Conservation (phyloP, 139 green algal genomes). For the Chlamydomonas applanata region DNA sequence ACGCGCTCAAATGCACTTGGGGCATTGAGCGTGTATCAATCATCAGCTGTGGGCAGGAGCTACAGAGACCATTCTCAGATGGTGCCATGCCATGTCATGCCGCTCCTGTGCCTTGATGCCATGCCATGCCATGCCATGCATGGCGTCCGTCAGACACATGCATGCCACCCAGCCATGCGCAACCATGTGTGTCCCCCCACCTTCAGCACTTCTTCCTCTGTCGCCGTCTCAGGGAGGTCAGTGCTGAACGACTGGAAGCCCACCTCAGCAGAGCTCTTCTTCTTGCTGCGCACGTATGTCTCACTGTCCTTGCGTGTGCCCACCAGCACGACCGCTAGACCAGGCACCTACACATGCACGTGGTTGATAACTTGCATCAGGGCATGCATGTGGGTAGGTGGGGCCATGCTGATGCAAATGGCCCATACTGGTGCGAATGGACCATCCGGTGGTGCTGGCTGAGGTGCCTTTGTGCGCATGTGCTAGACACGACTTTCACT, state of each 20-base stretch:
- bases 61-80: too few species aligned
- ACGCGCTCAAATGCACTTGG: too few species aligned
- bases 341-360: conserved; percentile 25
- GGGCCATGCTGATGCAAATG: too few species aligned
- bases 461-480: not conserved
- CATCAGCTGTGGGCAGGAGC: too few species aligned
- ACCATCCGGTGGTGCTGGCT: not conserved
- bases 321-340: conserved; percentile 86
- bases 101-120: too few species aligned
- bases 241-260: conserved; percentile 52
- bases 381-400: not conserved
- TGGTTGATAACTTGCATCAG: not conserved
- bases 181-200: conserved; percentile 1
- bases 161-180: not conserved
- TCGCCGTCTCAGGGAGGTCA: conserved; percentile 51
- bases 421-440: too few species aligned
- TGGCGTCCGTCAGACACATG: not conserved
- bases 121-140: too few species aligned
- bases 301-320: conserved; percentile 87
- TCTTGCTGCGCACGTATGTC: conserved; percentile 94
- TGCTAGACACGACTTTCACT: too few species aligned
- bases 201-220: conserved; percentile 55
- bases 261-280: conserved; percentile 78
- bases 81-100: too few species aligned
- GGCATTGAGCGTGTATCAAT: too few species aligned